These are phyloP conservation scores for Calonectria fujianensis DNA, from an alignment of 2,329 filamentous ascomycete species.

Conservation along the genomic window DNA sequence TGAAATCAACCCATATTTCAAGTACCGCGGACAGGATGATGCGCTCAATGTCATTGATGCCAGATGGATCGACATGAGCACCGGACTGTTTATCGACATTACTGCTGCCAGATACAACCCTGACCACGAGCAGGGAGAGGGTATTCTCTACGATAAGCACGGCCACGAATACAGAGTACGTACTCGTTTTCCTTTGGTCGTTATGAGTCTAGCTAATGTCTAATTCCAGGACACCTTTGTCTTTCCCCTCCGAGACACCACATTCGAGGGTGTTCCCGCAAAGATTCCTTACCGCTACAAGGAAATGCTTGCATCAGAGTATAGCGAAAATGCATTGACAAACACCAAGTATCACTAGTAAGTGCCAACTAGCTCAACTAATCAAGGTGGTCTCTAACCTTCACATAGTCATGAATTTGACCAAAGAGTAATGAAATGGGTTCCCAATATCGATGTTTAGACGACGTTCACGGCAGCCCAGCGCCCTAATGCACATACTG, in stretches of 20 bases:
- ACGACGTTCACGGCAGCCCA: neutral
- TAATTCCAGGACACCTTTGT: conserved; percentile 71
- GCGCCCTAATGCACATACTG: conserved; percentile 1
- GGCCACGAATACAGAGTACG: conserved; percentile 69
- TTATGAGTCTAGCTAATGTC: neutral
- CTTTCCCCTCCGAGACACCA: conserved; percentile 81
- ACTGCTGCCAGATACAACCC: conserved; percentile 70
- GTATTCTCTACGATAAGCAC: conserved; percentile 71
- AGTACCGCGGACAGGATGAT: conserved; percentile 62
- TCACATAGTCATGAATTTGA: conserved; percentile 64
- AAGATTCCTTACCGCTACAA: conserved; percentile 80
- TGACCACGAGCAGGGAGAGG: conserved; percentile 64
- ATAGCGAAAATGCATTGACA: conserved; percentile 70
- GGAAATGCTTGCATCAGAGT: conserved; percentile 75
- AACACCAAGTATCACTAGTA: conserved; percentile 73
- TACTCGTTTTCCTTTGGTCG: neutral
- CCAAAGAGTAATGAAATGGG: conserved; percentile 61
- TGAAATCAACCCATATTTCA: conserved; percentile 68
- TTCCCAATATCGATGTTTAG: conserved; percentile 38
- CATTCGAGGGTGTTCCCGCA: conserved; percentile 79
- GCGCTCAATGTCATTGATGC: conserved; percentile 67
- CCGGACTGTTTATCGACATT: conserved; percentile 71
- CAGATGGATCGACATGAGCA: conserved; percentile 69
- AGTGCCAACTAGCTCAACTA: conserved; percentile 46
- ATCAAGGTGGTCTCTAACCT: conserved; percentile 38